Base-by-base conservation (phyloP, 176 grass and related monocot genomes). In the Carex pumila region DNA sequence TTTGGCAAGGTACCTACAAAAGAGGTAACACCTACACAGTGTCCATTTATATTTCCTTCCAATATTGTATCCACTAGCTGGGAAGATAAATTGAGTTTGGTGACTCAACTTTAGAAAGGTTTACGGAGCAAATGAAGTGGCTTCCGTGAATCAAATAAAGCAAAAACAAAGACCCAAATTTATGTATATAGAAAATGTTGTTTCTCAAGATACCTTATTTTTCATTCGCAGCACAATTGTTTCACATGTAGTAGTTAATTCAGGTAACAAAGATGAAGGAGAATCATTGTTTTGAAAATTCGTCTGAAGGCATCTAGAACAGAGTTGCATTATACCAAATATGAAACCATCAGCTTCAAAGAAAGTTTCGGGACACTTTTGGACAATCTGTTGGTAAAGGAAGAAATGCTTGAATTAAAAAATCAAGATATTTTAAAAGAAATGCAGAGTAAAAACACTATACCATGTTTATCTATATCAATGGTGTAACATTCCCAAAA, bases 331-430 rank as follows among this genome's bases (percentile, higher is more conserved):
- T 81, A 86, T 83, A 90, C 85, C 61, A 82, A 86, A 73, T 79
- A 87, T 65, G 36, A 98, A 98, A n/a, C 76, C 69, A 49, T 95
- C 91, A n/a, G 84, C 79, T 84, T 93, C 88, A 92, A 93, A 89
- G 79, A 89, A 95, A 19, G 66, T 87, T 78, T 95, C 89, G 80
- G 96, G 96, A 80, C 93, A 98, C 6, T 85, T 54, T 83, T 91
- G 86, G 45, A 93, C 86, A 84, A 98, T 88, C 96, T 98, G 80
- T 83, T 53, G 36, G 41, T 67, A 30, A 64, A 54, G 39, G 12
- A 83, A 67, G 39, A 67, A 52, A 31, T 49, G 22, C 12, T 50
- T 25, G 7, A 68, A 15, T 18, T 67, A 53, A 54, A 52, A 17
- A 65, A 50, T 62, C 11, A 63, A 53, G 18, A 67, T 30, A 31